A percentile compares a stretch with the other conserved stretches of the same genome.
Evolutionary conservation across 345 rosid genomes (phyloP).

Genomic region (Rhodamnia argentea): DNA sequence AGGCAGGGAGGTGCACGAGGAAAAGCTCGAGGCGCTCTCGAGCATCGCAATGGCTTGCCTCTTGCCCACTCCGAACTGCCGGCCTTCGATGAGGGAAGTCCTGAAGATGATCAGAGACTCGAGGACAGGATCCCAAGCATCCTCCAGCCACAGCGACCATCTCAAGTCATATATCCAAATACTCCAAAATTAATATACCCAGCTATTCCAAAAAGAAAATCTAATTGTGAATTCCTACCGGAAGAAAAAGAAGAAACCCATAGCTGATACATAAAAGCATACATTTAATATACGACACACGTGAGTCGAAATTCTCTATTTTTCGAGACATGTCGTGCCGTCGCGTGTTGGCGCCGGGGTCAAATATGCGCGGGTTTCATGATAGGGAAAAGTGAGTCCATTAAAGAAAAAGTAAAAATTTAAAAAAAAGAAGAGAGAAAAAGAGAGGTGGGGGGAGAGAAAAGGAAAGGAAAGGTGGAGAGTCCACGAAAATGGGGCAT

Average conservation of each 20-base stretch:
- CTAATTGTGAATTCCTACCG: no score
- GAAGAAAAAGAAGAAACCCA: no score
- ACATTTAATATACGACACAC: no score
- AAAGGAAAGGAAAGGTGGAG: slow-evolving; percentile 21
- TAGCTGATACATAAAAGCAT: no score
- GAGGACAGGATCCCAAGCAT: slow-evolving; percentile 71
- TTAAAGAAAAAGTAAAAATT: background rate
- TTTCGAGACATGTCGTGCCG: no score
- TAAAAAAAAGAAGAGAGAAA: background rate
- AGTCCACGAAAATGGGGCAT: slow-evolving; percentile 49
- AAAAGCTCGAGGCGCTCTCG: slow-evolving; percentile 74
- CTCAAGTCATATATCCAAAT: no score
- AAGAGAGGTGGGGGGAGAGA: no score
- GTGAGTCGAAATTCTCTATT: no score
- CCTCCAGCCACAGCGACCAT: slow-evolving; percentile 82
- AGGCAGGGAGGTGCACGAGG: slow-evolving; percentile 70
- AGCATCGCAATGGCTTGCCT: slow-evolving; percentile 76
- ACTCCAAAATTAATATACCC: no score
- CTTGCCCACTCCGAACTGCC: slow-evolving; percentile 39
- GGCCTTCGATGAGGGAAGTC: slow-evolving; percentile 79
- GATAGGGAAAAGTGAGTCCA: background rate
- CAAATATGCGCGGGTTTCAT: no score
- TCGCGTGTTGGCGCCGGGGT: no score
- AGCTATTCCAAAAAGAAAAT: no score
- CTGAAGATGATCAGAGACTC: slow-evolving; percentile 79